These are phyloP conservation scores for Eucalyptus marginata DNA, from an alignment of 345 rosid species.

Conservation along the genomic window DNA sequence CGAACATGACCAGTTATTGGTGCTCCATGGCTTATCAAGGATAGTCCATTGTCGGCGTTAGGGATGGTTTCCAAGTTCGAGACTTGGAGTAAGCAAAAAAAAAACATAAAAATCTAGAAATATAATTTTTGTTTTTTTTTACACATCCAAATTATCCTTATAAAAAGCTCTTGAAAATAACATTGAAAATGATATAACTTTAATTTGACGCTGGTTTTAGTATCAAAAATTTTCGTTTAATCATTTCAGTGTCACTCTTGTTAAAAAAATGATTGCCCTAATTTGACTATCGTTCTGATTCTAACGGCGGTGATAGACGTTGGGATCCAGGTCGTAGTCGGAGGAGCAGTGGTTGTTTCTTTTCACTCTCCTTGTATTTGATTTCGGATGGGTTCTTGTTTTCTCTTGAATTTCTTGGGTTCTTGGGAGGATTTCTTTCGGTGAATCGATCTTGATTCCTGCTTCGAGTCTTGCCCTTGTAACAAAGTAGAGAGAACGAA, in stretches of 20 bases:
- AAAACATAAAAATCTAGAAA: background rate
- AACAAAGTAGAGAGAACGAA: background rate
- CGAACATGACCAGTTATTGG: background rate
- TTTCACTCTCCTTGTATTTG: background rate
- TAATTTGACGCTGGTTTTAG: too few species aligned
- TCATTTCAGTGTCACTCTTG: too few species aligned
- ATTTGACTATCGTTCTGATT: too few species aligned
- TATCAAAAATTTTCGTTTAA: too few species aligned
- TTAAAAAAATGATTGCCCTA: too few species aligned
- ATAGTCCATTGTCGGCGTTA: background rate
- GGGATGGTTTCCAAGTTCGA: background rate
- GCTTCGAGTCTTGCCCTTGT: background rate
- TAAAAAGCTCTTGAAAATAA: too few species aligned
- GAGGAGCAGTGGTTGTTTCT: background rate
- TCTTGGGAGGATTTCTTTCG: too few species aligned
- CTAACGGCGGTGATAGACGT: rapidly evolving
- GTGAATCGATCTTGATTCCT: too few species aligned
- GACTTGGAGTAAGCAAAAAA: rapidly evolving
- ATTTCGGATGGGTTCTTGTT: background rate
- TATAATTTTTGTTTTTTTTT: rapidly evolving
- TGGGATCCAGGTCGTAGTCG: background rate
- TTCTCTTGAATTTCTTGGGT: too few species aligned
- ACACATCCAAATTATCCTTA: background rate
- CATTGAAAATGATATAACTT: too few species aligned
- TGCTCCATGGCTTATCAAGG: background rate